Evolutionary conservation across 305 asterid species (phyloP), one percentile per base, ranked within the genome.

Genomic region (Ilex paraguariensis): DNA sequence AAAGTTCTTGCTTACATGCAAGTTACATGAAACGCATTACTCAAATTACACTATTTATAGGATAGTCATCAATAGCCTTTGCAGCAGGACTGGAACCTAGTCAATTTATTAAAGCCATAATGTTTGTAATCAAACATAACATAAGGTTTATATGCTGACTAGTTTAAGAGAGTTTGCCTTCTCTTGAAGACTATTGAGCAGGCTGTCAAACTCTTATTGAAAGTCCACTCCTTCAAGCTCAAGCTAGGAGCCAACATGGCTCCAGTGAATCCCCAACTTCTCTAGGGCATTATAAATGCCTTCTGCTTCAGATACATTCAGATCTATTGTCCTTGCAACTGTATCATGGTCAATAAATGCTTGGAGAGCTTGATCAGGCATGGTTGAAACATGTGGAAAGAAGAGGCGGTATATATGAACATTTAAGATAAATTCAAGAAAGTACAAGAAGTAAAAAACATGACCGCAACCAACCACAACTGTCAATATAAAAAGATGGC

Each of bases 181-280:
- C 92, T 90, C 99, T 72, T 93, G 95, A 72, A 93, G 87, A 69
- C 85, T 87, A 64, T 86, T 95, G 3, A 93, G 87, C 92, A 93
- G 80, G 90, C 95, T 90, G 52, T 90, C 95, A 93, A 93, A 69
- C 96, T 87, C 84, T 90, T 93, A 87, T 84, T 86, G 85, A 93
- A 93, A 33, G 97, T 93, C 97, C 64, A 93, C 97, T 63, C 99
- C 99, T 75, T 93, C 99, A 49, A 68, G 64, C 87, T 93, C 99
- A 28, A 93, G 95, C 57, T 90, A 96, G 14, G 84, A 13, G 6
- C 99, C 99, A 1, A 93, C 96, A 4, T 64, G 63, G 40, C 79
- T 49, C 99, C 99, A 93, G 74, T 87, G 95, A 3, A 93, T 77
- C 16, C 99, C 99, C 84, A 87, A 50, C 83, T 93, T 90, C 85